Percentiles rank a stretch among this genome's conserved stretches.
These are phyloP conservation scores for Scheffersomyces coipomensis DNA, from an alignment of 805 yeast species.

Conservation along the genomic window DNA sequence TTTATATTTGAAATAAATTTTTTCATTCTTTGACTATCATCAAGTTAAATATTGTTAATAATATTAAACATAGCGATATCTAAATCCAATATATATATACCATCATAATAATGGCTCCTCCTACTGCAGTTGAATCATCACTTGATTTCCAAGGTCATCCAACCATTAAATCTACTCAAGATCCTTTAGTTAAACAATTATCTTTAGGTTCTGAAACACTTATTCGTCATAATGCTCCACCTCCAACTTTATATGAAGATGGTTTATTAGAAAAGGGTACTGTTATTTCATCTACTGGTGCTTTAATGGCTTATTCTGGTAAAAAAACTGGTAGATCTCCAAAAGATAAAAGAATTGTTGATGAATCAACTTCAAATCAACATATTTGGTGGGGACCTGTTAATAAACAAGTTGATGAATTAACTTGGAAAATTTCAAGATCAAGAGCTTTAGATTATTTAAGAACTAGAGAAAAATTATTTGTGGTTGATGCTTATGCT, in stretches of 20 bases:
- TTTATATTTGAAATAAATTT: not conserved
- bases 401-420: slow-evolving; percentile 89
- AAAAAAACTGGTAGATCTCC: slow-evolving; percentile 97
- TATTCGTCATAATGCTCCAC: slow-evolving; percentile 88
- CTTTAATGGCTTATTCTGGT: slow-evolving; percentile 94
- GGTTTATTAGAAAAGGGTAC: slow-evolving; percentile 89
- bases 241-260: slow-evolving; percentile 92
- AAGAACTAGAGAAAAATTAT: slow-evolving; percentile 91
- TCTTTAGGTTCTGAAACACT: slow-evolving; percentile 58
- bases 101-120: slow-evolving; percentile 34
- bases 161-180: slow-evolving; percentile 36
- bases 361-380: slow-evolving; percentile 80
- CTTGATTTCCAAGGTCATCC: slow-evolving; percentile 41
- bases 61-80: too few relatives aligned
- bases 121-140: slow-evolving; percentile 44
- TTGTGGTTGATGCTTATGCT: slow-evolving; percentile 94
- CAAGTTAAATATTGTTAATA: too few relatives aligned
- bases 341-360: slow-evolving; percentile 96
- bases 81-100: not conserved
- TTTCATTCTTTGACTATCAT: not conserved
- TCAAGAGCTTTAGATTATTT: slow-evolving; percentile 96
- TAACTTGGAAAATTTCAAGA: slow-evolving; percentile 92
- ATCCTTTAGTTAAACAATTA: slow-evolving; percentile 41
- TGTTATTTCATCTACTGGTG: slow-evolving; percentile 89
- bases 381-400: slow-evolving; percentile 99